Evolutionary conservation across 2,329 filamentous ascomycete genomes (phyloP).

Genomic region (Diaporthe amygdali): DNA sequence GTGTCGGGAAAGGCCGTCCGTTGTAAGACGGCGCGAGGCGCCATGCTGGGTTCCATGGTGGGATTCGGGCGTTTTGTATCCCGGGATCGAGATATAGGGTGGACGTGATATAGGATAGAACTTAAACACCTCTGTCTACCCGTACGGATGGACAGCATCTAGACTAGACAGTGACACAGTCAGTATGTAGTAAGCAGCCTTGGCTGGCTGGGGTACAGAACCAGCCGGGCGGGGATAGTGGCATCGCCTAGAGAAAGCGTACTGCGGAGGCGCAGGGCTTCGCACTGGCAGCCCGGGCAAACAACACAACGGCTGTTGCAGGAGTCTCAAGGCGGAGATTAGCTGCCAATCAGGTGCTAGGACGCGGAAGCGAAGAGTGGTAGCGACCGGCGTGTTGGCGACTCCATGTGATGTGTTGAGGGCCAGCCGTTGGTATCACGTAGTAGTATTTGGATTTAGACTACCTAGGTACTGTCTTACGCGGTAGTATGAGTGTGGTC

Average conservation of each 20-base stretch:
- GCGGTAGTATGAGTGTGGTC: no score
- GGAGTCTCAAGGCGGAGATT: neutral
- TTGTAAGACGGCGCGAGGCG: neutral
- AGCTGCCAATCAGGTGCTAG: constrained; percentile 8
- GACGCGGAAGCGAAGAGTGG: neutral
- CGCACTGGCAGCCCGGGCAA: neutral
- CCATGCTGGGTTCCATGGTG: neutral
- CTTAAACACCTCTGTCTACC: no score
- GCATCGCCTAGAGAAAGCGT: neutral
- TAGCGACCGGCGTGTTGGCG: neutral
- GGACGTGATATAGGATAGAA: neutral
- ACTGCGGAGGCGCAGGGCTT: neutral
- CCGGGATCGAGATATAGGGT: constrained; percentile 10
- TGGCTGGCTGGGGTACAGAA: neutral
- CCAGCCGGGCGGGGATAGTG: neutral
- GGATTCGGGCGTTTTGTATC: constrained; percentile 3
- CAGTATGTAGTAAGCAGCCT: neutral
- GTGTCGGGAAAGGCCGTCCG: neutral
- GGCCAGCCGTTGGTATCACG: neutral
- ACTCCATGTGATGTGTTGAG: neutral
- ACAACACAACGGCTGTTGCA: neutral
- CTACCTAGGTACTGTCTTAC: no score
- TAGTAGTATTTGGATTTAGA: no score
- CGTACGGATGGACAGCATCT: neutral
- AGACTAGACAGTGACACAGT: no score